These are phyloP conservation scores for Wickerhamiella occidentalis DNA, from an alignment of 805 yeast species.

Conservation along the genomic window DNA sequence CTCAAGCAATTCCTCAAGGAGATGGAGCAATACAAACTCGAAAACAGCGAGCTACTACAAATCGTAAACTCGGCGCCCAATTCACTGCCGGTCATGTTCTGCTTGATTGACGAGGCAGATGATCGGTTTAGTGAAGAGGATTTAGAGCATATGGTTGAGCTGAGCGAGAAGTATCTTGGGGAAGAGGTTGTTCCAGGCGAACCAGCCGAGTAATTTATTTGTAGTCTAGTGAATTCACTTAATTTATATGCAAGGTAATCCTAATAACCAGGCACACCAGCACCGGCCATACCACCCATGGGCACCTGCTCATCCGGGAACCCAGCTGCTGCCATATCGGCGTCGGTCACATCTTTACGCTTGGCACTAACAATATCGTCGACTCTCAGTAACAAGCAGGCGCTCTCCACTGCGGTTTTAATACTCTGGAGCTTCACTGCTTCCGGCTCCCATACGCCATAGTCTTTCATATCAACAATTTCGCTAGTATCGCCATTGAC, in stretches of 20 bases:
- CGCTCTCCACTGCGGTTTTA: slow-evolving; percentile 96
- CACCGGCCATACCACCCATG: slow-evolving; percentile 21
- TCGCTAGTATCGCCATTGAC: slow-evolving; percentile 92
- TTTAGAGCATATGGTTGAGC: slow-evolving; percentile 44
- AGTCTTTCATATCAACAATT: slow-evolving; percentile 86
- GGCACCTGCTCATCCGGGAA: slow-evolving; percentile 16
- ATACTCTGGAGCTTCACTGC: slow-evolving; percentile 93
- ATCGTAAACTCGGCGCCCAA: slow-evolving; percentile 71
- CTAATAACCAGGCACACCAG: slow-evolving; percentile 9
- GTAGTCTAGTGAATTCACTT: neutral
- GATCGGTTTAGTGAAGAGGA: slow-evolving; percentile 62
- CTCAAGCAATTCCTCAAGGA: slow-evolving; percentile 33
- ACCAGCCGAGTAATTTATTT: neutral
- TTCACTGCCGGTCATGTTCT: slow-evolving; percentile 63
- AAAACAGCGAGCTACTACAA: slow-evolving; percentile 75
- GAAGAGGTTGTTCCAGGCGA: slow-evolving; percentile 24
- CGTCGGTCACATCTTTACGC: slow-evolving; percentile 34
- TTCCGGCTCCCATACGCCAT: slow-evolving; percentile 99
- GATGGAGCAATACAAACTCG: slow-evolving; percentile 41
- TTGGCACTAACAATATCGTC: slow-evolving; percentile 97
- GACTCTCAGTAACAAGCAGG: slow-evolving; percentile 84
- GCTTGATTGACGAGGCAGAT: slow-evolving; percentile 87
- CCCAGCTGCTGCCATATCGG: slow-evolving; percentile 15
- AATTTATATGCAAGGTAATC: neutral
- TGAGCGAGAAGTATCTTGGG: slow-evolving; percentile 35